Percentiles rank a stretch among this genome's conserved stretches.
Evolutionary conservation across 139 green algal species (phyloP).

Genomic region (Chara braunii): DNA sequence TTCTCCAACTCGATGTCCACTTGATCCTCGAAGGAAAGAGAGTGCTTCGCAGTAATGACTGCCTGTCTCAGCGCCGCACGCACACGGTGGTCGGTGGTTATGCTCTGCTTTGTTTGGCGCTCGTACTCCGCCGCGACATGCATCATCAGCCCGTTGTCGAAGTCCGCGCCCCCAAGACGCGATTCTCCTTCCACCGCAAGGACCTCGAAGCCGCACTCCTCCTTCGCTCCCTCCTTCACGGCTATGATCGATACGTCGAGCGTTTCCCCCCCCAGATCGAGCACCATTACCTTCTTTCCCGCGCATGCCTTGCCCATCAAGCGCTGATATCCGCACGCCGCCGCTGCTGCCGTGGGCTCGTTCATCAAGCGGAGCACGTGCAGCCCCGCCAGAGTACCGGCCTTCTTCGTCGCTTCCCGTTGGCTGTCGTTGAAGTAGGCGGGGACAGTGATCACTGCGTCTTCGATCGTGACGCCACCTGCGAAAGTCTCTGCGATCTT

Average conservation of each 20-base stretch:
- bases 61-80: no score
- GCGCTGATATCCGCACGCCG: slow-evolving; percentile 49
- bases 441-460: slow-evolving; percentile 76
- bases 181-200: slow-evolving; percentile 34
- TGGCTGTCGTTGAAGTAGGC: slow-evolving; percentile 94
- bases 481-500: slow-evolving; percentile 74
- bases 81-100: no score
- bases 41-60: no score
- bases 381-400: slow-evolving; percentile 38
- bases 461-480: slow-evolving; percentile 63
- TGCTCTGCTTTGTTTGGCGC: no score
- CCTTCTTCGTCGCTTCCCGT: slow-evolving; percentile 76
- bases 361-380: slow-evolving; percentile 39
- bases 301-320: not conserved
- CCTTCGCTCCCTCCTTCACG: slow-evolving; percentile 30
- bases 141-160: no score
- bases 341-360: slow-evolving; percentile 29
- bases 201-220: no score
- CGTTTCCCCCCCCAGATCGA: slow-evolving; percentile 54
- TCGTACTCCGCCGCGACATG: no score
- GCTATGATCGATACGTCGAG: slow-evolving; percentile 41
- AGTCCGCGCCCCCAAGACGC: slow-evolving; percentile 44
- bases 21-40: no score
- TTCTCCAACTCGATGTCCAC: no score
- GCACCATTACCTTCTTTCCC: slow-evolving; percentile 48